phyloP scores from a whole-genome alignment of 208 protist species.

The Trypanosoma platydactyli region DNA sequence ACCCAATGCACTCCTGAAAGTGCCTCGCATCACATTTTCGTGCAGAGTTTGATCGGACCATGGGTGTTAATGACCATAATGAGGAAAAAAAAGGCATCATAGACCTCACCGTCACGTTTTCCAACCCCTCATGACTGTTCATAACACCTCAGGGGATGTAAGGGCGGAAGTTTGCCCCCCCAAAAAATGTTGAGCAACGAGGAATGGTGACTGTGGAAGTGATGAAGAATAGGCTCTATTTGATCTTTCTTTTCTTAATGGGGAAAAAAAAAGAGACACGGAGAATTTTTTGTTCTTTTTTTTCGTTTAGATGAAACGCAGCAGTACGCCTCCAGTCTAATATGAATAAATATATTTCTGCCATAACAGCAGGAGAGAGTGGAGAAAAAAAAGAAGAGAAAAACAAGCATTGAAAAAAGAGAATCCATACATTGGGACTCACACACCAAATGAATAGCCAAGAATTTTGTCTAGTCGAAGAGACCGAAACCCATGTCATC shows the following conservation, averaged over 20 bases:
- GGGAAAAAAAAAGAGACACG: slow-evolving; percentile 20
- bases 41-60: background rate
- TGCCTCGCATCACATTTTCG: background rate
- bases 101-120: background rate
- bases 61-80: background rate
- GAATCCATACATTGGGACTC: background rate
- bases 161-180: no score
- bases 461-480: slow-evolving; percentile 1
- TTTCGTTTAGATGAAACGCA: no score
- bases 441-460: background rate
- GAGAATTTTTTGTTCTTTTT: slow-evolving; percentile 5
- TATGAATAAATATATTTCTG: no score
- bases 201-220: no score
- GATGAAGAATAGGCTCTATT: background rate
- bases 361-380: no score
- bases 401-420: slow-evolving; percentile 17
- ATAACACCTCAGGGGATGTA: no score
- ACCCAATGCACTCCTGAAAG: slow-evolving; percentile 9
- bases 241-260: slow-evolving; percentile 7
- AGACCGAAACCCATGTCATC: slow-evolving; percentile 79
- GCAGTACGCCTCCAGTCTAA: no score
- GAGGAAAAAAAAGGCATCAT: background rate
- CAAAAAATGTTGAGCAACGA: no score
- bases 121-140: no score
- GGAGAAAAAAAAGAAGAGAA: slow-evolving; percentile 12